Percentiles rank a stretch among this genome's conserved stretches.
Evolutionary conservation across 2,329 filamentous ascomycete genomes (phyloP).

Genomic region (Chaetoscypha palmicola): DNA sequence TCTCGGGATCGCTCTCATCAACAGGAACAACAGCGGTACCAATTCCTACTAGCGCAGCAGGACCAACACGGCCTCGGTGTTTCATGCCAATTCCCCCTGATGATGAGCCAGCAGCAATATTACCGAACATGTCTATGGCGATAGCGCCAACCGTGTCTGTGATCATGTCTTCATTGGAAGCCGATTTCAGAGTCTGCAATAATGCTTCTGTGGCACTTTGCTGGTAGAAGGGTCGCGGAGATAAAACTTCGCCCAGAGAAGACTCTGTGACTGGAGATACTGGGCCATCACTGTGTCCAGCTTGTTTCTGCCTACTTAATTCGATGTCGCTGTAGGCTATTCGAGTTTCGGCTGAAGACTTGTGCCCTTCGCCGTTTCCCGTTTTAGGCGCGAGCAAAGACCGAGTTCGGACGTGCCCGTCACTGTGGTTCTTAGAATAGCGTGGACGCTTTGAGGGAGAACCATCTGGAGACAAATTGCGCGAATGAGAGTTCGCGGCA

Average conservation of each 20-base stretch:
- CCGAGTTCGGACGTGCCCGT: conserved; percentile 23
- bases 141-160: conserved; percentile 96
- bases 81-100: conserved; percentile 99
- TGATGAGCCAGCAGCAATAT: conserved; percentile 89
- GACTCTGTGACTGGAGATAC: conserved; percentile 17
- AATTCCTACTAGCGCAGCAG: conserved; percentile 85
- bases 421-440: conserved; percentile 19
- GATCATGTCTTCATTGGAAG: conserved; percentile 51
- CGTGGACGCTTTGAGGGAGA: conserved; percentile 26
- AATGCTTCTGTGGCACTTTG: conserved; percentile 21
- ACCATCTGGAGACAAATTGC: conserved; percentile 14
- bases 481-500: conserved; percentile 10
- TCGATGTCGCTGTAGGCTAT: conserved; percentile 10
- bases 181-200: conserved; percentile 2
- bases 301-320: not conserved
- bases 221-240: conserved; percentile 15
- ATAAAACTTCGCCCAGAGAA: conserved; percentile 2
- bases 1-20: conserved; percentile 61
- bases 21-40: conserved; percentile 83
- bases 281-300: conserved; percentile 24
- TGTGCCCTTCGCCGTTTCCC: conserved; percentile 11
- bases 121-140: conserved; percentile 76
- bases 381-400: conserved; percentile 25
- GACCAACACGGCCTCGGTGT: conserved; percentile 82
- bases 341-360: conserved; percentile 18